Conservation (phyloP, 345 rosid genomes). For the thale cress (Arabidopsis thaliana) region DNA sequence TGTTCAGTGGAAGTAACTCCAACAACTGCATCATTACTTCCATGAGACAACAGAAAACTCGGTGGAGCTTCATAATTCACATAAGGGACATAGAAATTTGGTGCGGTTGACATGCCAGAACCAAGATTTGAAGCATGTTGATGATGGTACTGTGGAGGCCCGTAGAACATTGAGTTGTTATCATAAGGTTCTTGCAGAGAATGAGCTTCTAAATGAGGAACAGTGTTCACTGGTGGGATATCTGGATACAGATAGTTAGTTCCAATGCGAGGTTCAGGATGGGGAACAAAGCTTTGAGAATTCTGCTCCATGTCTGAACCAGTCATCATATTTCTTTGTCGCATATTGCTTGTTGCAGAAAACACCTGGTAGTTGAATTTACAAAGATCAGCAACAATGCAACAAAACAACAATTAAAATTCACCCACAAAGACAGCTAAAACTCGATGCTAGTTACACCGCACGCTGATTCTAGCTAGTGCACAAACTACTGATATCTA, state of each 20-base stretch:
- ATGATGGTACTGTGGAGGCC: conserved; percentile 55
- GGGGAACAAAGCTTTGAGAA: conserved; percentile 48
- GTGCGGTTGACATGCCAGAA: conserved; percentile 53
- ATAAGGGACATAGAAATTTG: conserved; percentile 59
- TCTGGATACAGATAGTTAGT: conserved; percentile 58
- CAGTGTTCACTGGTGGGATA: conserved; percentile 49
- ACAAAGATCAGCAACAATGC: conserved; percentile 29
- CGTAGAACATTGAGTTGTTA: conserved; percentile 50
- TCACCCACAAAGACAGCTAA: background rate
- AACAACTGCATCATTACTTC: conserved; percentile 48
- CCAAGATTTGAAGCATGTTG: conserved; percentile 58
- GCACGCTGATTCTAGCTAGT: conserved; percentile 16
- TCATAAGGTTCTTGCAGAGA: conserved; percentile 56
- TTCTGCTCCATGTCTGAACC: conserved; percentile 64
- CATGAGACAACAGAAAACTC: conserved; percentile 54
- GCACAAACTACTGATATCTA: background rate
- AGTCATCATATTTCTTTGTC: conserved; percentile 56
- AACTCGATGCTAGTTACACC: background rate
- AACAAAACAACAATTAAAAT: conserved; percentile 14
- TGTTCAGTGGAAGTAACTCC: conserved; percentile 63
- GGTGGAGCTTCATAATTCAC: conserved; percentile 48
- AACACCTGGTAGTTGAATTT: conserved; percentile 40
- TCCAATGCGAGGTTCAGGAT: conserved; percentile 56
- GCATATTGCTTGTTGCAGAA: conserved; percentile 53
- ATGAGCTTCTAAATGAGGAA: conserved; percentile 49